Base-by-base conservation (phyloP, 345 rosid species). In the Punica granatum region DNA sequence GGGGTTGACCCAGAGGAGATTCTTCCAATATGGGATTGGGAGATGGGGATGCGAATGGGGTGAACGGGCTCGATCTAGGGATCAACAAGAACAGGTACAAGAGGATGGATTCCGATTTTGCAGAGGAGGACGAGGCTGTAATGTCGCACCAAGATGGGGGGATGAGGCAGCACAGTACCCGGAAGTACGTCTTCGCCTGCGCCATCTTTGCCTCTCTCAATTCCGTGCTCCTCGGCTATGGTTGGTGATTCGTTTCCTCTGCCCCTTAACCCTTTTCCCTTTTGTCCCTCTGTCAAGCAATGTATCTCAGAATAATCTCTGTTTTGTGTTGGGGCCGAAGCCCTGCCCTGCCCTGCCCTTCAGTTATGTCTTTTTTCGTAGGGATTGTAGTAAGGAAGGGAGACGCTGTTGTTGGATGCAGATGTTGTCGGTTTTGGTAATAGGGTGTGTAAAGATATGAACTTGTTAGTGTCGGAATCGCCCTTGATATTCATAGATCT, bases 181-280 rank as follows among this genome's bases (percentile, higher is more conserved):
- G 25, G 48, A 79, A 71, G 33, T 82, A 65, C 33, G 89, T 84
- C 39, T 13, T 79, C 59, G 82, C 79, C 66, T 85, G 84, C 66
- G 88, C 88, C 67, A 48, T 88, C 53, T 83, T 88, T 62, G 88
- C 87, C 35, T 88, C 88, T 53, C 85, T 85, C 67, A 88, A 88
- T 69, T 83, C 83, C 58, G 85, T 85, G 58, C 90, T 88, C 44
- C 92, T 85, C 49, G 92, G 90, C 31, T 85, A 88, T 67, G 92
- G 88, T 85, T 69, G 36, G 75, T 67, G 25, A 39, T 68, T 56
- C 56, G 7, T 44, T 26, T 59, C 11, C n/a, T 21, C n/a, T 60
- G 3, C 25, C 42, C 60, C 13, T 37, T 11, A 37, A 11, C 41
- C 41, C 41, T 37, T 37, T 37, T 37, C 6, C 11, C 11, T 37